These are phyloP conservation scores for Dalbergia cochinchinensis DNA, from an alignment of 306 rosid genomes.

Conservation along the genomic window DNA sequence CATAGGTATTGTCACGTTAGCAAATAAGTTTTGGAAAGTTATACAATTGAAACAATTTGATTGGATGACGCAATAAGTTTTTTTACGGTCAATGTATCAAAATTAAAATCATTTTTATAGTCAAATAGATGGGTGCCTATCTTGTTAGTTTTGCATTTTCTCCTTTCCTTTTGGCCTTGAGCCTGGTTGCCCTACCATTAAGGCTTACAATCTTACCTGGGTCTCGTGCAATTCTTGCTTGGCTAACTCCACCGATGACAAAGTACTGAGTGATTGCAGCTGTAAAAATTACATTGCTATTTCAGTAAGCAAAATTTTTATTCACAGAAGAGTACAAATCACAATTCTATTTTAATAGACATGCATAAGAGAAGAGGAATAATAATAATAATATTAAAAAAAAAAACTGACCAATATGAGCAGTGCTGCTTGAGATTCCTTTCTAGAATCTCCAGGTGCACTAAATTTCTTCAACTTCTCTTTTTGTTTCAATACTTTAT, in stretches of 20 bases:
- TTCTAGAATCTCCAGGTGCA: constrained; percentile 55
- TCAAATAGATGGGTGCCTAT: too few relatives aligned
- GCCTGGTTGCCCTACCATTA: constrained; percentile 14
- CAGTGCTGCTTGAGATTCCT: constrained; percentile 61
- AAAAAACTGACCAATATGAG: constrained; percentile 71
- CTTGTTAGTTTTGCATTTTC: constrained; percentile 13
- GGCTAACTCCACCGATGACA: constrained; percentile 68
- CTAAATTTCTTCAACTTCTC: constrained; percentile 50
- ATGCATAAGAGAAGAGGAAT: constrained; percentile 34
- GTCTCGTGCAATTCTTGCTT: constrained; percentile 61
- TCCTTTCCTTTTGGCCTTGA: constrained; percentile 2
- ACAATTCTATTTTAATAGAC: background rate
- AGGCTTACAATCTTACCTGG: constrained; percentile 57
- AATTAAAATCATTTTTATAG: too few relatives aligned
- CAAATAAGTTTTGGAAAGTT: too few relatives aligned
- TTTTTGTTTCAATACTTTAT: constrained; percentile 58
- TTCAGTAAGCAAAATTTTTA: constrained; percentile 7
- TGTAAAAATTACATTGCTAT: constrained; percentile 49
- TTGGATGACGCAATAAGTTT: too few relatives aligned
- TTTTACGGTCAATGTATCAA: too few relatives aligned
- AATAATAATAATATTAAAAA: background rate
- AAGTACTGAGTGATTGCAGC: constrained; percentile 78
- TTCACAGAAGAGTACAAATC: background rate
- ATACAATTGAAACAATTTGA: too few relatives aligned
- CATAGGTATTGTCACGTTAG: too few relatives aligned